These are phyloP conservation scores for Ambrosia hybrid DNA, from an alignment of 140 eudicot species.

Conservation along the genomic window DNA sequence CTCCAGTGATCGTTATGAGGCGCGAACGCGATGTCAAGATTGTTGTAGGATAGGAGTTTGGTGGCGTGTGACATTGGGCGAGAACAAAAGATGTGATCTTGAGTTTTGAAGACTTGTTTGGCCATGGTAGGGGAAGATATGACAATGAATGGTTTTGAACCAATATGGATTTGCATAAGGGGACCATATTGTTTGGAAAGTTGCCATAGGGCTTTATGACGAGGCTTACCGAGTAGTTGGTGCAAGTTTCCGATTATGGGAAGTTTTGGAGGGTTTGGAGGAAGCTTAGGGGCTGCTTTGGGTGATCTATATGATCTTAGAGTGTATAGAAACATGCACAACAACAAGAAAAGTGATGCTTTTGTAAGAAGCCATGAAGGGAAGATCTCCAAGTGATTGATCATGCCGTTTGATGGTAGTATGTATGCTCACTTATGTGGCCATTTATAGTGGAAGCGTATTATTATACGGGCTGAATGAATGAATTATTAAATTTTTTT, in stretches of 20 bases:
- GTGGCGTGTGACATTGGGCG: constrained; percentile 7
- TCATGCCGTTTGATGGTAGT: neutral
- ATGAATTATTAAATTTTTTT: too few species aligned
- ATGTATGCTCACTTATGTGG: neutral
- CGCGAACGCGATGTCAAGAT: constrained; percentile 25
- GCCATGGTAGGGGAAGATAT: constrained; percentile 35
- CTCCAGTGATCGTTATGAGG: constrained; percentile 17
- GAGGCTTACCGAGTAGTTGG: constrained; percentile 29
- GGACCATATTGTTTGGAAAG: constrained; percentile 39
- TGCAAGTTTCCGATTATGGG: constrained; percentile 35
- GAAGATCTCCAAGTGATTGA: constrained; percentile 15
- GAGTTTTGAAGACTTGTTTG: constrained; percentile 22
- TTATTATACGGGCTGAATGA: too few species aligned
- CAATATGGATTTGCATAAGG: constrained; percentile 34
- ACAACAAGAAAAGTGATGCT: neutral
- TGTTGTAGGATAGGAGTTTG: constrained; percentile 20
- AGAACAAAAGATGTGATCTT: constrained; percentile 24
- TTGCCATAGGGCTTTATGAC: constrained; percentile 30
- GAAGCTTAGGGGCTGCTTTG: neutral
- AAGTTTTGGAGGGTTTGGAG: constrained; percentile 33
- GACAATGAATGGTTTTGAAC: constrained; percentile 31
- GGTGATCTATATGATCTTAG: neutral
- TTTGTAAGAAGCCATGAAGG: constrained; percentile 15
- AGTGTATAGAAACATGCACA: neutral
- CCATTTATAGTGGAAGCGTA: neutral